Evolutionary conservation across 345 rosid genomes (phyloP).

Genomic region (Camelina laxa): DNA sequence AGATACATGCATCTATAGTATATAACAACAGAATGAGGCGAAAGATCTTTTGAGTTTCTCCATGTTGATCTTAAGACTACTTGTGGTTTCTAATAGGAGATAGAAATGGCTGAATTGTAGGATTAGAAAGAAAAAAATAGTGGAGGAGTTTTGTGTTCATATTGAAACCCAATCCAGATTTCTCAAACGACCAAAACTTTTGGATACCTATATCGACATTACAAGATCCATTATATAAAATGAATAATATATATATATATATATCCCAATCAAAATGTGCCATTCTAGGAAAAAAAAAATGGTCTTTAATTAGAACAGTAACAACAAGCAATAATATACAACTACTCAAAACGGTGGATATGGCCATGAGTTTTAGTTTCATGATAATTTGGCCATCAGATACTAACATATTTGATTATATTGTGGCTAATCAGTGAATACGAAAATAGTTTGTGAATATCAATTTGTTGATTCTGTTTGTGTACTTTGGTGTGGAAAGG

Average conservation of each 20-base stretch:
- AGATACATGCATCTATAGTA: neutral
- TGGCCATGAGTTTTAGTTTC: neutral
- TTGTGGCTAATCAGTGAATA: neutral
- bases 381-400: neutral
- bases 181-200: neutral
- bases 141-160: neutral
- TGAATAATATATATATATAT: neutral
- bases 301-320: neutral
- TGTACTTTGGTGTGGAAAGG: slow-evolving; percentile 13
- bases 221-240: neutral
- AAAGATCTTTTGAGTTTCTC: slow-evolving; percentile 16
- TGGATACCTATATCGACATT: neutral
- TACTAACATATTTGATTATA: neutral
- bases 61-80: slow-evolving; percentile 18
- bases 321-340: neutral
- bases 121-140: neutral
- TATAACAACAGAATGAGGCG: neutral
- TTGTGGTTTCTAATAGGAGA: slow-evolving; percentile 4
- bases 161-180: neutral
- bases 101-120: neutral
- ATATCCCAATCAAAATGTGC: neutral
- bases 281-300: neutral
- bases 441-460: neutral
- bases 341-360: neutral
- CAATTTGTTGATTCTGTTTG: too few relatives aligned